phyloP scores from a whole-genome alignment of 1,284 basidiomycete genomes.

The Vanrija pseudolonga region DNA sequence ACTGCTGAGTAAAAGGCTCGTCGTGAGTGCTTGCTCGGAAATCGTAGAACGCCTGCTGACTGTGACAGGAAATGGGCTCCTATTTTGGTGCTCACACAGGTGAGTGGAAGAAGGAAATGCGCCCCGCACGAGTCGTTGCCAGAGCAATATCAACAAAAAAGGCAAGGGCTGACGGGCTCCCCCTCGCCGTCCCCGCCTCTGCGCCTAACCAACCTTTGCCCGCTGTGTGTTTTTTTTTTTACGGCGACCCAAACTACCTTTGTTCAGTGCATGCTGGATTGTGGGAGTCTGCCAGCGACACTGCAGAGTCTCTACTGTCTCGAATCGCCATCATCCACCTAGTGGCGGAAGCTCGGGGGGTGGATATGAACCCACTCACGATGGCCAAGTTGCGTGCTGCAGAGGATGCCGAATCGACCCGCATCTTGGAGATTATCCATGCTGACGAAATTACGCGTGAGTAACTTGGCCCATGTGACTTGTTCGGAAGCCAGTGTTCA shows the following conservation, averaged over 20 bases:
- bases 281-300: slow-evolving; percentile 76
- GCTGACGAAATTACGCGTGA: slow-evolving; percentile 68
- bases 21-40: slow-evolving; percentile 59
- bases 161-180: too few species aligned
- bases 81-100: slow-evolving; percentile 61
- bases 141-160: too few species aligned
- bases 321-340: slow-evolving; percentile 84
- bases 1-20: slow-evolving; percentile 48
- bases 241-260: background rate
- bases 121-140: background rate
- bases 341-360: slow-evolving; percentile 80
- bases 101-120: slow-evolving; percentile 7
- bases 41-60: background rate
- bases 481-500: background rate
- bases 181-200: too few species aligned
- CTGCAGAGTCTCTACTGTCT: slow-evolving; percentile 66
- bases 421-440: slow-evolving; percentile 70
- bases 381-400: slow-evolving; percentile 71
- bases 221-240: background rate
- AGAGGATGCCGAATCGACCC: slow-evolving; percentile 66
- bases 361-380: slow-evolving; percentile 81
- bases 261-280: slow-evolving; percentile 66
- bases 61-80: slow-evolving; percentile 58
- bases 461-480: slow-evolving; percentile 34
- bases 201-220: background rate